Evolutionary conservation across 768 basidiomycete genomes (phyloP), one percentile per base, ranked within the genome.

Genomic region (Suillus occidentalis): DNA sequence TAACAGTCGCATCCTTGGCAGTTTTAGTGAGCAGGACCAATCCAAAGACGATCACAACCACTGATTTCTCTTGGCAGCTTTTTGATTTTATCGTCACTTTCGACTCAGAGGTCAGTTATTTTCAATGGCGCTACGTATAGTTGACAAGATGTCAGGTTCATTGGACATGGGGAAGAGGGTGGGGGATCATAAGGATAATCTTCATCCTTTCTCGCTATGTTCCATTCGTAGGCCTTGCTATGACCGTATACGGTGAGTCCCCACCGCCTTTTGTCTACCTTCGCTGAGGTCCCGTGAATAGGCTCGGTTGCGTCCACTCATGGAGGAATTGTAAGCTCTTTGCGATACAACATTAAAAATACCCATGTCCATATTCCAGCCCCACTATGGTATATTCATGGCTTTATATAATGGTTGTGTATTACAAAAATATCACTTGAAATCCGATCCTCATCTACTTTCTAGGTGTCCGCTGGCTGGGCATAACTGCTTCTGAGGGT

Each of bases 71-170:
- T 60, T 16, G 14, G 14, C 13, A 62, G 61, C 28, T 60, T 39
- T 60, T 60, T 39, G 61, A 62, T 36, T 62, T 34, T 37, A 34
- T 58, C 22, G 60, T 62, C 61, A 62, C 61, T 25, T 62, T 62
- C 25, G 56, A 62, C 20, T 56, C 61, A 10, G 61, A 62, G 61
- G 61, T 62, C 18, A 37, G 25, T 39, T 60, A 7, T 28, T 18
- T 34, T n/a, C 20, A 34, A 28, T 34, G 18, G 4, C 2, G 36
- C 28, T 37, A 1, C 22, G 13, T 37, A 57, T 22, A 22, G 13
- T 22, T 57, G n/a, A 57, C n/a, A 70, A 45, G 2, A 12, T 5
- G 13, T 13, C 60, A 60, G 60, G 45, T 49, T 53, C 25, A 43
- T 49, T 60, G 43, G 60, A 36, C 45, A 60, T 60, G 59, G 59